Conservation (phyloP, 116 monocot species). For the Papilionanthe hybrid region DNA sequence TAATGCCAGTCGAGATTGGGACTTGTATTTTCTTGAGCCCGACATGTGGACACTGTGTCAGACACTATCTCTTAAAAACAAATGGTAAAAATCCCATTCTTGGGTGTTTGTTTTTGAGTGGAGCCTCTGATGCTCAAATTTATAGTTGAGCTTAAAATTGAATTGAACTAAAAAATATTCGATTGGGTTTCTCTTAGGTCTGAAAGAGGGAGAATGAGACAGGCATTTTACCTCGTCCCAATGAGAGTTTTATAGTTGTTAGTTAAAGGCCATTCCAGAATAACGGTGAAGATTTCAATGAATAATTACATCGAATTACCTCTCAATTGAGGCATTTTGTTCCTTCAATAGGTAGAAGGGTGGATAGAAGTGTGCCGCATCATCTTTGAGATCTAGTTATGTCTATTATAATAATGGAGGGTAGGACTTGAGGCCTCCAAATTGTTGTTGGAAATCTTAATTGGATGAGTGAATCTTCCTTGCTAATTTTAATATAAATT, state of each 20-base stretch:
- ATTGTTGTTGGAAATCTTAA: too few relatives aligned
- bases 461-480: too few relatives aligned
- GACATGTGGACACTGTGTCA: not conserved
- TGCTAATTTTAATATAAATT: not conserved
- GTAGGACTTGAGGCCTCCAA: not conserved
- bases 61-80: not conserved
- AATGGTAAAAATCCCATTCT: not conserved
- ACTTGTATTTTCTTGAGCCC: not conserved
- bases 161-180: not conserved
- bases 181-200: not conserved
- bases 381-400: not conserved
- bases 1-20: not conserved
- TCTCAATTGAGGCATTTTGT: not conserved
- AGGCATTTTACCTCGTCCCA: not conserved
- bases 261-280: not conserved
- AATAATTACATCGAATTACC: not conserved
- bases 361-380: not conserved
- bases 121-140: not conserved
- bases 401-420: not conserved
- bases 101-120: not conserved
- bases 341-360: not conserved
- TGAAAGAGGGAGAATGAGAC: not conserved
- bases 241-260: not conserved
- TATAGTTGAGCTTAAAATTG: not conserved
- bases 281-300: not conserved